phyloP scores from a whole-genome alignment of 2,329 filamentous ascomycete genomes.

The Xylaria sp. region DNA sequence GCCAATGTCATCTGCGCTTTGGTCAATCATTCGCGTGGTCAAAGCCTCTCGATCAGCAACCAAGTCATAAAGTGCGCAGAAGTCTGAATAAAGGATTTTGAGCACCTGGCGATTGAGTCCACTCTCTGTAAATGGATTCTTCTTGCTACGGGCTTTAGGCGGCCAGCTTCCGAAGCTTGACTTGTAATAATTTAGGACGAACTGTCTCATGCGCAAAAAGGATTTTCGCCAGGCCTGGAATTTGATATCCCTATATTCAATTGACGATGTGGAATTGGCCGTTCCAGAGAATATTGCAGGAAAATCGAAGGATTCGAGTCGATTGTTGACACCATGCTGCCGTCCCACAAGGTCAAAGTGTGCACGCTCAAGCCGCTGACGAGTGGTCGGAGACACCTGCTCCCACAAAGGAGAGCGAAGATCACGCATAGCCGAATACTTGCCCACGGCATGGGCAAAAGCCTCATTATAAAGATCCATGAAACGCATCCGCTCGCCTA shows the following conservation, averaged over 20 bases:
- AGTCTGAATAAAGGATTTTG: slow-evolving; percentile 83
- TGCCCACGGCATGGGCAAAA: slow-evolving; percentile 90
- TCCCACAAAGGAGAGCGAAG: slow-evolving; percentile 75
- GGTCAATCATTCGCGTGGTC: slow-evolving; percentile 81
- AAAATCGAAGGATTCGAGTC: slow-evolving; percentile 90
- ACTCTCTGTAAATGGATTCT: slow-evolving; percentile 86
- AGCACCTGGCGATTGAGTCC: slow-evolving; percentile 88
- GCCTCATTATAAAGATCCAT: slow-evolving; percentile 87
- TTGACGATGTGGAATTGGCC: slow-evolving; percentile 81
- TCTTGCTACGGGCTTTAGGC: slow-evolving; percentile 89
- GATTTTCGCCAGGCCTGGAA: slow-evolving; percentile 86
- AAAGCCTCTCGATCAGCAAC: slow-evolving; percentile 81
- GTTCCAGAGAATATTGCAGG: slow-evolving; percentile 88
- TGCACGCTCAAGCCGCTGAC: slow-evolving; percentile 82
- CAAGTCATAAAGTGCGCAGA: slow-evolving; percentile 87
- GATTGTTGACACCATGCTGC: slow-evolving; percentile 73
- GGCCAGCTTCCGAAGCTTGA: slow-evolving; percentile 77
- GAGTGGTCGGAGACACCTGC: slow-evolving; percentile 75
- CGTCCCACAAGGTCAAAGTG: slow-evolving; percentile 81
- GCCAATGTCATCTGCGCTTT: slow-evolving; percentile 65
- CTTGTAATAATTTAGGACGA: slow-evolving; percentile 75
- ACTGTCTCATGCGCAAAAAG: slow-evolving; percentile 79
- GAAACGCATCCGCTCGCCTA: slow-evolving; percentile 87
- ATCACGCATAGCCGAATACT: slow-evolving; percentile 77
- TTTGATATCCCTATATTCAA: slow-evolving; percentile 79